Percentiles rank a stretch among this genome's conserved stretches.
Conservation (phyloP, 2,329 filamentous ascomycete species). For the Fusarium poae region DNA sequence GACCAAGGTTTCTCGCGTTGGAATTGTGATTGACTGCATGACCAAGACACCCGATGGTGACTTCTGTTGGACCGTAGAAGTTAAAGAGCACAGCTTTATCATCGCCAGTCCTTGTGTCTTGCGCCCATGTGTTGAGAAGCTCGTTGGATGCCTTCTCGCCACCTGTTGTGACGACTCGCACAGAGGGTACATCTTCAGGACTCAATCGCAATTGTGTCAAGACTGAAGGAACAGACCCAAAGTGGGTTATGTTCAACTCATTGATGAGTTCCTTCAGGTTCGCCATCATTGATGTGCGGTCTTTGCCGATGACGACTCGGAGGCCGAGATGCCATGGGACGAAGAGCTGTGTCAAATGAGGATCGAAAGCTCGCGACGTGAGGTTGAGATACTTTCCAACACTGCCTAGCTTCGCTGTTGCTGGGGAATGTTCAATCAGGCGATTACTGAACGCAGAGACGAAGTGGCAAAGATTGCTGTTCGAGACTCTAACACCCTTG, state of each 20-base stretch:
- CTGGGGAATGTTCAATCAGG: not conserved
- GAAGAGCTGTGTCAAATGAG: constrained; percentile 25
- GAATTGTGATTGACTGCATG: constrained; percentile 18
- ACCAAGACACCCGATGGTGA: constrained; percentile 23
- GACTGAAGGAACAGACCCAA: constrained; percentile 27
- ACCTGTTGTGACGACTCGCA: constrained; percentile 25
- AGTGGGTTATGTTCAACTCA: constrained; percentile 13
- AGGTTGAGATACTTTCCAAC: constrained; percentile 31
- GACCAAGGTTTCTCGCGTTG: constrained; percentile 30
- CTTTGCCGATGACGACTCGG: constrained; percentile 10
- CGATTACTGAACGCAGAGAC: constrained; percentile 17
- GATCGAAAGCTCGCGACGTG: constrained; percentile 28
- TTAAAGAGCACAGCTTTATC: constrained; percentile 15
- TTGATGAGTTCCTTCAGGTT: constrained; percentile 26
- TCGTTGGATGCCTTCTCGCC: constrained; percentile 32
- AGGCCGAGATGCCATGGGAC: constrained; percentile 28
- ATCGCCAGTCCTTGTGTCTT: fast-evolving
- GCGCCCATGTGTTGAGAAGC: constrained; percentile 14
- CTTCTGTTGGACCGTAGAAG: constrained; percentile 32
- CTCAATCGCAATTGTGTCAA: constrained; percentile 15
- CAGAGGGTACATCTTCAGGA: constrained; percentile 15
- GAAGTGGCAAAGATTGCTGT: constrained; percentile 24
- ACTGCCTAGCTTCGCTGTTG: not conserved
- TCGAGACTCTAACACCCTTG: constrained; percentile 28
- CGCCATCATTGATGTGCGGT: constrained; percentile 14